Evolutionary conservation across 495 filamentous ascomycete species (phyloP), one percentile per base, ranked within the genome.

Genomic region (Elaphomyces granulatus): DNA sequence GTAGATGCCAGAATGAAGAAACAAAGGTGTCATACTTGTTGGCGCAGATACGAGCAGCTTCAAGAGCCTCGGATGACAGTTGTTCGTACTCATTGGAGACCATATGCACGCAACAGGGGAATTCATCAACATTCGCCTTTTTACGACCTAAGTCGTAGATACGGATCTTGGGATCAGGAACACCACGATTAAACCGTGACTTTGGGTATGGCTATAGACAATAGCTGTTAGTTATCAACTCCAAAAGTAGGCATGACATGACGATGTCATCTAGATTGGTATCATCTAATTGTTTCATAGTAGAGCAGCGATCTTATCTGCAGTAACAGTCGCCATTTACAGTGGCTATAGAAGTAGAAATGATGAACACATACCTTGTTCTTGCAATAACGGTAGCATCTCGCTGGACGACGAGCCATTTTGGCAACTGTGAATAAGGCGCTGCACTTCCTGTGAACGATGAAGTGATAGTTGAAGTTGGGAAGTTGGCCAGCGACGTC

Each of bases 331-430:
- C n/a, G n/a, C n/a, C n/a, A n/a, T n/a, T n/a, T n/a, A n/a, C n/a
- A n/a, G n/a, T n/a, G n/a, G n/a, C n/a, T n/a, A n/a, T n/a, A n/a
- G n/a, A n/a, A n/a, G n/a, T n/a, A n/a, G n/a, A n/a, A n/a, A n/a
- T n/a, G n/a, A n/a, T n/a, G n/a, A n/a, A n/a, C n/a, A 74, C 80
- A 67, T 63, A 90, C 84, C 88, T 94, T 94, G 81, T 95, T 95
- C 85, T 96, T 96, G 85, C 90, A 98, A 80, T 98, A 98, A 66
- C 90, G 87, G 79, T 98, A 98, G 71, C 90, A 98, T 71, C 92
- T 77, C 52, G 90, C 90, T 54, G 90, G 90, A 75, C 90, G 83
- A 64, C 90, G 83, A 60, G 90, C 90, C 90, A 98, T 98, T 68
- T 77, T 83, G 78, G 78, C 67, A 69, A 71, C 62, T 77, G 70